Base-by-base conservation (phyloP, 2,329 filamentous ascomycete species). In the Penicillium glabrum region DNA sequence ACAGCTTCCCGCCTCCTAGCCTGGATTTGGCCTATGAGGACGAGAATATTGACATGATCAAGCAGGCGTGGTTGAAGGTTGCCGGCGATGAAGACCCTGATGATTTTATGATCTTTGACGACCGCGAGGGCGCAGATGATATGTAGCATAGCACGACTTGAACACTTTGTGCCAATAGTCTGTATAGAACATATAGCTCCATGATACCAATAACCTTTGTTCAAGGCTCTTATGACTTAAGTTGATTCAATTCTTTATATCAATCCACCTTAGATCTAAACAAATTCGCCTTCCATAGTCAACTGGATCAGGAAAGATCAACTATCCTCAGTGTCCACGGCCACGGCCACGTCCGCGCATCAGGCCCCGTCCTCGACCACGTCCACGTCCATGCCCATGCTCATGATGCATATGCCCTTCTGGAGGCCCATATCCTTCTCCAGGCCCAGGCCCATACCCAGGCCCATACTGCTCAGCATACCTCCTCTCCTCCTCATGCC, bases 21-120 rank as follows among this genome's bases (percentile, higher is more conserved):
- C 73, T 87, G 9, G 87, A 89, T 61, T 80, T 96, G 8, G 83
- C 89, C 0, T 90, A 96, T 61, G 85, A 91, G 65, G 93, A 97
- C 64, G 69, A 76, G 0, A 77, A 86, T 1, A 74, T 97, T 10
- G 82, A 86, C 7, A 74, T 84, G 26, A 89, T 96, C 2, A 84
- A 84, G 58, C 73, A 82, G 10, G 85, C 87, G 7, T 98, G 93
- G 92, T 79, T 83, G 59, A 76, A 79, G 48, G 80, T 92, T 4
- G 78, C 84, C 62, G 83, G 82, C 10, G 75, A 77, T 1, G 80
- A 82, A 5, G 77, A 77, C 19, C 78, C 79, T 19, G 76, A 77
- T 19, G 72, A 83, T 45, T 97, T 95, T 67, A 87, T 97, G 83
- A 79, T 83, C 21, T 96, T 96, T 71, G 83, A 88, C 48, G 89